A percentile compares a stretch with the other conserved stretches of the same genome.
Evolutionary conservation across 441 rosid species (phyloP).

Genomic region (Geranium incanum): DNA sequence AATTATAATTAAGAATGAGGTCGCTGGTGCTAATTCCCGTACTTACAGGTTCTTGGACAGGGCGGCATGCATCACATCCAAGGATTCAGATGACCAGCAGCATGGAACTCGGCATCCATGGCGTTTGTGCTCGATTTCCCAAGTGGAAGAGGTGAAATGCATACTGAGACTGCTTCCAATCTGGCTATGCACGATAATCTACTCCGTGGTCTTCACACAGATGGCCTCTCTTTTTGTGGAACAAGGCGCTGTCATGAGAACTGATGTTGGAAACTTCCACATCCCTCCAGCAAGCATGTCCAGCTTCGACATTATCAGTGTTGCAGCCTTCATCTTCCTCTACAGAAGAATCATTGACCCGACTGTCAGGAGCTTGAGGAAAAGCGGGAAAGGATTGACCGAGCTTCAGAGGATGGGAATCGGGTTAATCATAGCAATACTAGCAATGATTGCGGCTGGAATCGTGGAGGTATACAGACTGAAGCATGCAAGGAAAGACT

Average conservation of each 20-base stretch:
- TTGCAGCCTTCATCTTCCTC: conserved; percentile 66
- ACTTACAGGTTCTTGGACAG: conserved; percentile 68
- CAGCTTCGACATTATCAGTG: conserved; percentile 82
- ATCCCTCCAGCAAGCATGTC: conserved; percentile 96
- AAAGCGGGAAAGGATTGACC: conserved; percentile 52
- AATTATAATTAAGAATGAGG: no score
- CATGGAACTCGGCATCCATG: conserved; percentile 49
- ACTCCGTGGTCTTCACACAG: conserved; percentile 93
- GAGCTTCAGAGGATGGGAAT: conserved; percentile 95
- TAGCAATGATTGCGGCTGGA: conserved; percentile 91
- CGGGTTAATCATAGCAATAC: conserved; percentile 78
- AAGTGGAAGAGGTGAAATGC: conserved; percentile 97
- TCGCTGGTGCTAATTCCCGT: no score
- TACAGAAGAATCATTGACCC: conserved; percentile 83
- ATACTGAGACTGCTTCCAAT: conserved; percentile 76
- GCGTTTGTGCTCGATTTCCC: conserved; percentile 81
- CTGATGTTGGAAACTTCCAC: conserved; percentile 48
- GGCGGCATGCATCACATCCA: conserved; percentile 68
- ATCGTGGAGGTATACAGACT: conserved; percentile 75
- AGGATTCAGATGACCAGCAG: conserved; percentile 61
- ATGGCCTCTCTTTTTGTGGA: conserved; percentile 98
- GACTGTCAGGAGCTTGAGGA: conserved; percentile 38
- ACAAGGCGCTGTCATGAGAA: conserved; percentile 97
- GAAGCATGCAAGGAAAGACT: conserved; percentile 55
- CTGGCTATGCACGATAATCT: conserved; percentile 93